Evolutionary conservation across 1,284 basidiomycete species (phyloP), one percentile per base, ranked within the genome.

Genomic region (Anthracocystis setariae): DNA sequence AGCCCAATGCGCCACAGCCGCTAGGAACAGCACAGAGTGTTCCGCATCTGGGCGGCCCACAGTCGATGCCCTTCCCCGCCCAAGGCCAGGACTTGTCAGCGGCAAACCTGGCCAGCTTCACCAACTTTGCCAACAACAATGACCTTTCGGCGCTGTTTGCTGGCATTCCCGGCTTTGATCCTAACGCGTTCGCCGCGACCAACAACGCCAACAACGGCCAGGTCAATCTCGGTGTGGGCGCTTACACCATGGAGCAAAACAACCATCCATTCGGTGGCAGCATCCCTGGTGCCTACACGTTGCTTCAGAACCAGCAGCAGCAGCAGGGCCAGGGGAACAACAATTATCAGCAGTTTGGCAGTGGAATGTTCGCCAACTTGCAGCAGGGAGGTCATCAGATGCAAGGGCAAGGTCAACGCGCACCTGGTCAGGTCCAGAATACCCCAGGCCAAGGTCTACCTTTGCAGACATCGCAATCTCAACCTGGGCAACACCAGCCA

Each of bases 51-150:
- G 74, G 74, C 29, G 74, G 74, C 8, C 74, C 74, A 29, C 74
- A 77, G 47, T 72, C 68, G 20, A 77, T 77, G 74, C 74, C 74
- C 12, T 77, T 77, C 55, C 74, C 74, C 2, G 64, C 74, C 8
- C 55, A 59, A 27, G 53, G 39, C 3, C 61, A 63, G 5, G 50
- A 64, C 10, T 33, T 58, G 32, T 51, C 57, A 0, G 44, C 40
- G 5, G 52, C 60, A 39, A 56, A 60, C 18, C 20, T 70, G 42
- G 67, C 56, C 23, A 51, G 52, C 27, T 67, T 67, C 51, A 56
- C 51, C 50, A 55, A 63, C 25, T 60, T 73, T 35, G 38, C 45
- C 52, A 62, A 59, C 21, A 62, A 51, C 21, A 32, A 42, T n/a
- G 64, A 73, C 37, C 61, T 64, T 25, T 47, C 70, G 13, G 64